phyloP scores from a whole-genome alignment of 169 alveolate species.

The Plasmodium knowlesi region DNA sequence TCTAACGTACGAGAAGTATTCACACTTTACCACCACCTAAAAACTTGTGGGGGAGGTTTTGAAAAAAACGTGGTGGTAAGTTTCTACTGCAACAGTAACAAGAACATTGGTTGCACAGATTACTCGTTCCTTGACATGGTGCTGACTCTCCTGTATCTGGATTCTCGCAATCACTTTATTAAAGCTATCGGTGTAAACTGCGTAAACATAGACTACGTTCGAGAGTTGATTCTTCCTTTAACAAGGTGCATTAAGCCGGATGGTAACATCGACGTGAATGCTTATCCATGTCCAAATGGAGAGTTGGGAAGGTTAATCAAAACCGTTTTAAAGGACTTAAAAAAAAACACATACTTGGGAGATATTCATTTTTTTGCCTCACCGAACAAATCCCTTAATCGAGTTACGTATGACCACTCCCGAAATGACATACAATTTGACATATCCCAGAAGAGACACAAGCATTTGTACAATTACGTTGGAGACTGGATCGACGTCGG shows the following conservation, averaged over 20 bases:
- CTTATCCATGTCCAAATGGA: conserved; percentile 8
- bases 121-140: conserved; percentile 49
- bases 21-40: conserved; percentile 24
- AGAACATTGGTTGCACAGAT: conserved; percentile 18
- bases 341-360: conserved; percentile 22
- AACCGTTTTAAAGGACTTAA: not conserved
- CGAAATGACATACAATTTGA: not conserved
- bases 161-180: conserved; percentile 24
- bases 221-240: conserved; percentile 30
- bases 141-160: conserved; percentile 17
- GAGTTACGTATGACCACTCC: not conserved
- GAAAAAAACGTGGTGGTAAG: conserved; percentile 10
- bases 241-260: conserved; percentile 5
- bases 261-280: not conserved
- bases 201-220: conserved; percentile 20
- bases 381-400: conserved; percentile 34
- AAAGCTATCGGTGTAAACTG: conserved; percentile 60
- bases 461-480: conserved; percentile 28
- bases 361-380: conserved; percentile 59
- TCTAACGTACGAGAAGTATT: conserved; percentile 57
- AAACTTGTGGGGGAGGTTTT: conserved; percentile 6
- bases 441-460: not conserved
- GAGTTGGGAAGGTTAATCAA: not conserved
- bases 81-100: conserved; percentile 19
- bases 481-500: conserved; percentile 30